Percentiles rank a stretch among this genome's conserved stretches.
Conservation (phyloP, 192 early-diverging fungal species). For the Umbelopsis sp. region DNA sequence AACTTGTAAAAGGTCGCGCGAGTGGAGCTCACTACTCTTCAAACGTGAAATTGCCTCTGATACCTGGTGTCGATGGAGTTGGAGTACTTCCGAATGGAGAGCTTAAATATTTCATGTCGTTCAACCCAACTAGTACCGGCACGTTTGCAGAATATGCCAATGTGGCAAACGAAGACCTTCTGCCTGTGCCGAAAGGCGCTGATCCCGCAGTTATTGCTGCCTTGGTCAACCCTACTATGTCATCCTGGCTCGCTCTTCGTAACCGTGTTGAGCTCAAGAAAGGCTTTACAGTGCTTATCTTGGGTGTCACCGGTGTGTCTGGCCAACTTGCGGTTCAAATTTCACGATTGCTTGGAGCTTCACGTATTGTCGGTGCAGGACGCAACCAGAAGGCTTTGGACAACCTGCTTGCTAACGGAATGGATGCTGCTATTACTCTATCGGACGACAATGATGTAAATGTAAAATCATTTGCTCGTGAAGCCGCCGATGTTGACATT, state of each 20-base stretch:
- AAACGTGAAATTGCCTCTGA: not conserved
- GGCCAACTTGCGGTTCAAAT: slow-evolving; percentile 25
- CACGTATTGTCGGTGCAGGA: slow-evolving; percentile 19
- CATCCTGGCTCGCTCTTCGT: slow-evolving; percentile 22
- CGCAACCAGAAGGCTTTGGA: slow-evolving; percentile 7
- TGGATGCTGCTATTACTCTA: slow-evolving; percentile 7
- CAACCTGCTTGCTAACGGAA: not conserved
- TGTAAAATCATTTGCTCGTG: not conserved
- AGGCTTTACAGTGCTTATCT: slow-evolving; percentile 1
- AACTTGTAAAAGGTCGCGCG: slow-evolving; percentile 10
- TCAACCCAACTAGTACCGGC: slow-evolving; percentile 5
- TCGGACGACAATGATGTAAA: not conserved
- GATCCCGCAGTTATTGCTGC: not conserved
- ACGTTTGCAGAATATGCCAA: slow-evolving; percentile 12
- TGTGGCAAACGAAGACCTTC: not conserved
- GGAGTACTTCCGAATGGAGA: slow-evolving; percentile 14
- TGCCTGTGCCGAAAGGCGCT: slow-evolving; percentile 9
- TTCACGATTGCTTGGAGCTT: slow-evolving; percentile 9
- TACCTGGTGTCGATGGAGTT: slow-evolving; percentile 20
- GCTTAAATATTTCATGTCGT: not conserved
- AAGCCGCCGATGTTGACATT: slow-evolving; percentile 4
- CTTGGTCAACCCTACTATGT: slow-evolving; percentile 26
- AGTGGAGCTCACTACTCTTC: slow-evolving; percentile 17
- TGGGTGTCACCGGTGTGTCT: slow-evolving; percentile 15
- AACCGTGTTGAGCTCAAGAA: not conserved